Base-by-base conservation (phyloP, 208 protist species). In the Crithidia thermophila region DNA sequence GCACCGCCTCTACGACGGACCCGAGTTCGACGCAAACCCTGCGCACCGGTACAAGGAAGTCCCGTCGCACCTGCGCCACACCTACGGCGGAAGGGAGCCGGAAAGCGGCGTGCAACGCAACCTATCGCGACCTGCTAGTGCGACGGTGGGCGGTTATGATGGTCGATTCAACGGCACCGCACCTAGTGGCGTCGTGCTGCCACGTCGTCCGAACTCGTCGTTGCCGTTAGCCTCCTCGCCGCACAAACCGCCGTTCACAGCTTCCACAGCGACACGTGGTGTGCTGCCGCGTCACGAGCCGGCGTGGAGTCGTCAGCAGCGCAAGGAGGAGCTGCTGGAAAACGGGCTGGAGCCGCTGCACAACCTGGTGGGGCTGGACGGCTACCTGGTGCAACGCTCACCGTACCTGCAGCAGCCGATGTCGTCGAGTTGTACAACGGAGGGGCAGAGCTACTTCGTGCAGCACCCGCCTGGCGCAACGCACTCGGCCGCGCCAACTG, bases 281-380 rank as follows among this genome's bases (percentile, higher is more conserved):
- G 27, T 7, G 6, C 21, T 45, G 20, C 25, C 39, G n/a, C 55
- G 21, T 10, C 39, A 34, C 10, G 9, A 18, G 8, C 2, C 30
- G 10, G 23, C 25, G 20, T 55, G 42, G 23, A 55, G 43, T 39
- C 31, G 52, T 10, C 37, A 77, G 56, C 64, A 33, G 30, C 64
- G 57, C 50, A 73, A 71, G 23, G 46, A 77, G 33, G 59, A 56
- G 23, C 28, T 72, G 16, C 21, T 68, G 13, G 42, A 69, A 14
- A 73, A 50, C 20, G 51, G 52, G 8, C 57, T 81, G 0, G 58
- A 69, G 42, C 64, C 69, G 7, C 11, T 77, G 36, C 63, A 68
- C 33, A 81, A 81, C 55, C 21, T 81, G 9, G 42, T 81, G 9
- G 75, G 75, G 7, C 25, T 81, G 1, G 50, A 61, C 18, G 46